Percentiles rank a stretch among this genome's conserved stretches.
These are phyloP conservation scores for Eragrostis curvula DNA, from an alignment of 176 grass and related monocot genomes.

Conservation along the genomic window DNA sequence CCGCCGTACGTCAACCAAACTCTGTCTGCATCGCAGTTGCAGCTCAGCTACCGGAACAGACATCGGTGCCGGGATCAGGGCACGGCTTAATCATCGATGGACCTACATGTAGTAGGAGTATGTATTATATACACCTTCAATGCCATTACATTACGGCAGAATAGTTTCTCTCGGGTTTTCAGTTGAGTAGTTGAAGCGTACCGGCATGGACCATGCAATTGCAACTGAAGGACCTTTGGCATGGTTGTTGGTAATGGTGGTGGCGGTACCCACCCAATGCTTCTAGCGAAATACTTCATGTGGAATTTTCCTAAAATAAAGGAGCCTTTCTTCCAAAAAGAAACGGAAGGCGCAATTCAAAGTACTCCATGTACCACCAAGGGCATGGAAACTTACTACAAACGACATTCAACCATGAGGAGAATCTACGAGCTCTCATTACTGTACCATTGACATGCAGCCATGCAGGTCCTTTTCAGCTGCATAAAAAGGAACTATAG, in stretches of 20 bases:
- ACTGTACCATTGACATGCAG: neutral
- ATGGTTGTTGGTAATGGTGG: neutral
- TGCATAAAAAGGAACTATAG: neutral
- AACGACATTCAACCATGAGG: slow-evolving; percentile 15
- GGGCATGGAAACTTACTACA: slow-evolving; percentile 16
- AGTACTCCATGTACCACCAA: too few species aligned
- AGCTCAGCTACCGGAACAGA: slow-evolving; percentile 42
- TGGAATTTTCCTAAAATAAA: neutral
- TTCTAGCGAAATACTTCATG: neutral
- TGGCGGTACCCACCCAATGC: neutral
- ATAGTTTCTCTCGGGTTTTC: neutral
- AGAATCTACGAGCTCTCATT: neutral
- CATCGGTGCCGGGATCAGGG: slow-evolving; percentile 31
- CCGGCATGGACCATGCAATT: slow-evolving; percentile 27
- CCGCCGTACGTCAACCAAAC: slow-evolving; percentile 4
- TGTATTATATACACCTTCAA: neutral
- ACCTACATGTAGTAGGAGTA: slow-evolving; percentile 7
- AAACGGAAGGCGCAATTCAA: too few species aligned
- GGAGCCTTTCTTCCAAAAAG: too few species aligned
- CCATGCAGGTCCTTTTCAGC: neutral
- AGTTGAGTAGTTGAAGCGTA: slow-evolving; percentile 27
- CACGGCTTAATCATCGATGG: slow-evolving; percentile 37
- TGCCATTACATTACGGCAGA: neutral
- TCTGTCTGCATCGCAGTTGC: slow-evolving; percentile 8
- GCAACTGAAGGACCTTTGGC: slow-evolving; percentile 14